Evolutionary conservation across 2,329 filamentous ascomycete species (phyloP).

Genomic region (Colletotrichum tofieldiae): DNA sequence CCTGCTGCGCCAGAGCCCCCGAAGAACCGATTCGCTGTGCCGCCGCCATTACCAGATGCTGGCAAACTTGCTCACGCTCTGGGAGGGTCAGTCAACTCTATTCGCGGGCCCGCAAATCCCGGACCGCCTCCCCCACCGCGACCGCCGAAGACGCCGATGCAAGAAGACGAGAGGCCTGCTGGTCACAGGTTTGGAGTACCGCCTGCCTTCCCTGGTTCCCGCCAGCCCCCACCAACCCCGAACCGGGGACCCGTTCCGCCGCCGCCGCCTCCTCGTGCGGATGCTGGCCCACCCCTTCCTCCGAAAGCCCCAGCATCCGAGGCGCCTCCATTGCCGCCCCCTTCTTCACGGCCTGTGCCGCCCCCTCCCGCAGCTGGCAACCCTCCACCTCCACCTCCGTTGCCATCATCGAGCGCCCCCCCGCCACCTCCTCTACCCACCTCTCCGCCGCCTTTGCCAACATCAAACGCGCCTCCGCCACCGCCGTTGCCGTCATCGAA

Average conservation of each 20-base stretch:
- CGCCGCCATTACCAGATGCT: conserved; percentile 90
- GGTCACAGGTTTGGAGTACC: conserved; percentile 80
- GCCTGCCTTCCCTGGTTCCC: conserved; percentile 80
- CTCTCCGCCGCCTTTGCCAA: conserved; percentile 43
- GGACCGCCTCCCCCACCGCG: conserved; percentile 78
- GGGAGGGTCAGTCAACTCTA: conserved; percentile 56
- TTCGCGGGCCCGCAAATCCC: conserved; percentile 51
- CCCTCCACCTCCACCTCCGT: conserved; percentile 56
- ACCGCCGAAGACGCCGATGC: conserved; percentile 79
- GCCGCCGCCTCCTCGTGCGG: conserved; percentile 70
- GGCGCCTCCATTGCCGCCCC: conserved; percentile 67
- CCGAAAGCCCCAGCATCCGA: conserved; percentile 62
- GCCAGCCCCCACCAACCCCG: conserved; percentile 81
- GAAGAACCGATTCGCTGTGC: conserved; percentile 65
- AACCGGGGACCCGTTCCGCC: conserved; percentile 81
- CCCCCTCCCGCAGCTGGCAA: conserved; percentile 63
- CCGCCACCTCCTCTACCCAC: conserved; percentile 55
- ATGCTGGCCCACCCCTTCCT: conserved; percentile 60
- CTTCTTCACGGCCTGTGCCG: conserved; percentile 67
- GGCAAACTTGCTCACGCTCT: conserved; percentile 82
- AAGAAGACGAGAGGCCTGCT: conserved; percentile 72
- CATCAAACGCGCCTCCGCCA: conserved; percentile 52
- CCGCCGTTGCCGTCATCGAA: conserved; percentile 56
- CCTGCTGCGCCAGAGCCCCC: conserved; percentile 75
- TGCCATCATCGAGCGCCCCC: conserved; percentile 50